Percentiles rank a stretch among this genome's conserved stretches.
These are phyloP conservation scores for Fomitiporia mediterranea DNA, from an alignment of 1,284 basidiomycete genomes.

Conservation along the genomic window DNA sequence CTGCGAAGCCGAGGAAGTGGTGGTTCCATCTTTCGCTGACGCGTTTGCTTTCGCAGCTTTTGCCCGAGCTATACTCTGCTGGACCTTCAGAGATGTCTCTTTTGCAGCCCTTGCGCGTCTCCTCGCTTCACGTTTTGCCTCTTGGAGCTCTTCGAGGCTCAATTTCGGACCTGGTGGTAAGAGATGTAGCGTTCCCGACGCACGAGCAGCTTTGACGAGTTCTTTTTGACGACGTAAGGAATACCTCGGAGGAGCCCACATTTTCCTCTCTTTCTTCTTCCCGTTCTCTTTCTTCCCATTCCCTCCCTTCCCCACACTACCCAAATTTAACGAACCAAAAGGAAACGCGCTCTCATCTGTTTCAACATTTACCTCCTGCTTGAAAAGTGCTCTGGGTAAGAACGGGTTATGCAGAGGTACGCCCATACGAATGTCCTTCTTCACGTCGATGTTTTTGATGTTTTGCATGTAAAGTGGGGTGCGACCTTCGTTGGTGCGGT, in stretches of 20 bases:
- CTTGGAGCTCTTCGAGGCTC: slow-evolving; percentile 4
- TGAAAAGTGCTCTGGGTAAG: slow-evolving; percentile 10
- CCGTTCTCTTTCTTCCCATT: not conserved
- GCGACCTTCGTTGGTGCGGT: not conserved
- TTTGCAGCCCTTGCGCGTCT: not conserved
- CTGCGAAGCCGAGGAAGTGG: not conserved
- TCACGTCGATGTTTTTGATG: not conserved
- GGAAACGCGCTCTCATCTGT: not conserved
- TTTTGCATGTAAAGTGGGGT: not conserved
- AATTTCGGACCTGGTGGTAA: slow-evolving; percentile 22
- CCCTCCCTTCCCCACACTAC: not conserved
- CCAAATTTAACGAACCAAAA: not conserved
- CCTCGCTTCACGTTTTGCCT: slow-evolving; percentile 3
- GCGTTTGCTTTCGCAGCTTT: not conserved
- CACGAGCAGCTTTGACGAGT: slow-evolving; percentile 63
- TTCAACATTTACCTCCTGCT: not conserved
- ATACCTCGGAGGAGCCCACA: slow-evolving; percentile 65
- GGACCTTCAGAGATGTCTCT: not conserved
- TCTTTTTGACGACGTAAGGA: slow-evolving; percentile 74
- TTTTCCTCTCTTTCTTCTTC: slow-evolving; percentile 19
- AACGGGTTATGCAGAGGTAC: slow-evolving; percentile 13
- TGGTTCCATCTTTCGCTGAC: not conserved
- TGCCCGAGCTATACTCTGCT: not conserved
- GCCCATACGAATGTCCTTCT: too few relatives aligned
- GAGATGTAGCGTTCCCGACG: slow-evolving; percentile 23